Evolutionary conservation across 352 stramenopile species (phyloP).

Genomic region (Pythium oligandrum): DNA sequence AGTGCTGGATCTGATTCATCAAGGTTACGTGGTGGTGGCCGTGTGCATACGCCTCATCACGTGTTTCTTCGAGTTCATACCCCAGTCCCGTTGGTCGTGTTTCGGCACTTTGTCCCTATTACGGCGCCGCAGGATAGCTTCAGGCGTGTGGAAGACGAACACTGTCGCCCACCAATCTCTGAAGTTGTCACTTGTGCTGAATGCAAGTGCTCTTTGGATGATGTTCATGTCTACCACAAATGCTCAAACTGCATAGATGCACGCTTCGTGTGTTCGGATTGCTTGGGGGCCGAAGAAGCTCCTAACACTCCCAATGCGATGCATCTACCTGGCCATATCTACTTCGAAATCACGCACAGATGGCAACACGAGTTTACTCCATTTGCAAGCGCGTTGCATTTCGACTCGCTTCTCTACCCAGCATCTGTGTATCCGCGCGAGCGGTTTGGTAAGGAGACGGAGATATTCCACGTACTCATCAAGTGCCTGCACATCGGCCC

Average conservation of each 20-base stretch:
- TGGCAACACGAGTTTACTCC: conserved; percentile 38
- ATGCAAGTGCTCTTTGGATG: conserved; percentile 12
- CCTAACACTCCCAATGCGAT: conserved; percentile 38
- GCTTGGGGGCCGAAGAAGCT: conserved; percentile 46
- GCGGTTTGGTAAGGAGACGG: conserved; percentile 41
- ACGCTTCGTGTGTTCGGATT: conserved; percentile 43
- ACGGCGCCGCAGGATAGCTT: not conserved
- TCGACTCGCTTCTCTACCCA: conserved; percentile 38
- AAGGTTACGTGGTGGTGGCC: not conserved
- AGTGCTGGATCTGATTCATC: not conserved
- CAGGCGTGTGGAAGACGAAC: too few species aligned
- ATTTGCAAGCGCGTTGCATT: conserved; percentile 21
- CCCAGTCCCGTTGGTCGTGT: conserved; percentile 56
- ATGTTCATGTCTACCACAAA: conserved; percentile 41
- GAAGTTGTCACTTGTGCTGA: too few species aligned
- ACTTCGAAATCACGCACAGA: conserved; percentile 44
- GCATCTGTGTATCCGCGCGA: conserved; percentile 53
- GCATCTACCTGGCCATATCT: conserved; percentile 61
- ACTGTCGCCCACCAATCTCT: too few species aligned
- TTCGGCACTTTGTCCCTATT: conserved; percentile 43
- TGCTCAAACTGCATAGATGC: conserved; percentile 55
- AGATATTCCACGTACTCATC: conserved; percentile 63
- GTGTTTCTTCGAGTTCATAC: conserved; percentile 60
- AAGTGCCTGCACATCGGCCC: conserved; percentile 65
- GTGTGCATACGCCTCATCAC: conserved; percentile 41